These are phyloP conservation scores for Clavariopsis aquatica DNA, from an alignment of 495 filamentous ascomycete species.

Conservation along the genomic window DNA sequence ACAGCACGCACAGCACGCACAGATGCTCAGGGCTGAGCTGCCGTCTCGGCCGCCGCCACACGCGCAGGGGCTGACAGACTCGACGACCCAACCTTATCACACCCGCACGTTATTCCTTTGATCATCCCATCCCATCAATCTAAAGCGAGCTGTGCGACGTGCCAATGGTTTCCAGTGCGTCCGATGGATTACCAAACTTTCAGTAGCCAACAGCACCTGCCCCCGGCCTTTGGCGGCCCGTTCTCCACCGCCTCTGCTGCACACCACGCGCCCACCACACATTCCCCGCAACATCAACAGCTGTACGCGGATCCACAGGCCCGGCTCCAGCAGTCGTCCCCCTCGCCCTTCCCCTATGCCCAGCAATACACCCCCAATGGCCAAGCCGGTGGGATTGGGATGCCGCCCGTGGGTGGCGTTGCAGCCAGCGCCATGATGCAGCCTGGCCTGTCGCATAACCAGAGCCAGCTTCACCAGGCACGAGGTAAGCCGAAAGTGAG, in stretches of 20 bases:
- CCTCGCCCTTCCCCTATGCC: constrained; percentile 27
- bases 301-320: constrained; percentile 35
- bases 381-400: constrained; percentile 24
- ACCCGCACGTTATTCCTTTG: constrained; percentile 25
- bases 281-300: constrained; percentile 35
- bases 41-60: neutral
- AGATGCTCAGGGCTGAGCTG: neutral
- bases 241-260: constrained; percentile 21
- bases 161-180: constrained; percentile 31
- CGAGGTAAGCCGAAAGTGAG: constrained; percentile 33
- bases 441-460: constrained; percentile 36
- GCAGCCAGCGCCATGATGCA: constrained; percentile 34
- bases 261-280: constrained; percentile 13
- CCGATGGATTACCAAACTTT: constrained; percentile 42
- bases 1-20: neutral
- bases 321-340: constrained; percentile 30
- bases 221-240: constrained; percentile 21
- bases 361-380: constrained; percentile 10
- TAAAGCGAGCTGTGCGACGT: constrained; percentile 37
- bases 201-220: constrained; percentile 35
- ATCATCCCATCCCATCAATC: constrained; percentile 33
- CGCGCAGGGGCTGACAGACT: neutral
- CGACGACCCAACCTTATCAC: constrained; percentile 26
- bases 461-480: constrained; percentile 39
- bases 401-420: constrained; percentile 22